A percentile compares a stretch with the other conserved stretches of the same genome.
phyloP scores from a whole-genome alignment of 805 yeast genomes.

The Candida tallmaniae region DNA sequence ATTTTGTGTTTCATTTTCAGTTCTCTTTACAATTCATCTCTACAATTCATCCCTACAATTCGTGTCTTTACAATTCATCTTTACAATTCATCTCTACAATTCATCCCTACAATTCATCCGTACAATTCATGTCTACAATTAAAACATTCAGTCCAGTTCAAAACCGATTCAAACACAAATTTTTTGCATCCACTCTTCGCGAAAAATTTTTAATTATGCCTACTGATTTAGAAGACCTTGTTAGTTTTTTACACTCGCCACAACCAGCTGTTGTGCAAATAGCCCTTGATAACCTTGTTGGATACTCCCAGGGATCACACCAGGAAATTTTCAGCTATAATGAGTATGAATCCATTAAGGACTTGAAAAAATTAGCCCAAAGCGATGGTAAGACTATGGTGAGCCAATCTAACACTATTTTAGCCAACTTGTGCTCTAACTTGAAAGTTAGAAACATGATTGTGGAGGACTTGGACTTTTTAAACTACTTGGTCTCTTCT shows the following conservation, averaged over 20 bases:
- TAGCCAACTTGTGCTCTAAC: constrained; percentile 81
- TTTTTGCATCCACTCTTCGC: no score
- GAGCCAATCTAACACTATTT: constrained; percentile 67
- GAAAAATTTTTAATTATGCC: constrained; percentile 27
- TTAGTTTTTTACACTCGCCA: constrained; percentile 75
- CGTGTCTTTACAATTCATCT: no score
- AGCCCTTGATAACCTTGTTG: constrained; percentile 80
- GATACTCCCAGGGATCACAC: constrained; percentile 69
- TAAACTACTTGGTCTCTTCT: constrained; percentile 43
- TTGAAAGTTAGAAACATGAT: constrained; percentile 56
- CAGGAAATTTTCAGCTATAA: constrained; percentile 65
- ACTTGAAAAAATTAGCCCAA: constrained; percentile 57
- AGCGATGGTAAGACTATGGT: constrained; percentile 52
- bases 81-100: no score
- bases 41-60: no score
- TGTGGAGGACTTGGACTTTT: constrained; percentile 58
- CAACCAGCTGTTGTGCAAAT: constrained; percentile 76
- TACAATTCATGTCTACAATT: no score
- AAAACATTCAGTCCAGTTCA: no score
- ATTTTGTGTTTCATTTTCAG: no score
- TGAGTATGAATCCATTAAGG: constrained; percentile 65
- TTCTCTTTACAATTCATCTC: no score
- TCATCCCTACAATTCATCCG: no score
- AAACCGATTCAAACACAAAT: no score
- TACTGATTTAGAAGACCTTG: constrained; percentile 50